Evolutionary conservation across 331 rosid genomes (phyloP), one percentile per base, ranked within the genome.

Genomic region (Malus hybrid): DNA sequence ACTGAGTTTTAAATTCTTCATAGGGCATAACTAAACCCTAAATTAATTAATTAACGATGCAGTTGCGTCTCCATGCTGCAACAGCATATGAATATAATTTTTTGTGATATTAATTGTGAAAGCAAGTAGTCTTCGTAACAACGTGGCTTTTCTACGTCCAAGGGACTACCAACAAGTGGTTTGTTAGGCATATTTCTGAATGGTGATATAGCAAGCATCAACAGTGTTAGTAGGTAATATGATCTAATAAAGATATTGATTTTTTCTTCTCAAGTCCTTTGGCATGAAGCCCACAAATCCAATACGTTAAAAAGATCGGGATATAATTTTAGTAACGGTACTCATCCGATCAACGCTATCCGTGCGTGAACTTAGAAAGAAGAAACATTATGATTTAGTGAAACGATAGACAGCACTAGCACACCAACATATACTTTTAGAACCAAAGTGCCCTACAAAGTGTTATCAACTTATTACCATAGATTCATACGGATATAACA

Each of bases 101-200:
- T n/a, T 9, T 54, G 19, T 14, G 1, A 29, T 10, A 52, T 64
- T 6, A 42, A 28, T 36, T 61, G 24, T 24, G 15, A 59, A 18
- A 57, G 42, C 36, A 65, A 33, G 44, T 74, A 10, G 34, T 9
- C 18, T 18, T 48, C 9, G 14, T 7, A 16, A 61, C 20, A 31
- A 86, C 85, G 89, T 86, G 89, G 87, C 86, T 7, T 80, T 68
- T 80, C 81, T 69, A 15, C 44, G 71, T 81, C 81, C 84, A 62
- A 33, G 59, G 50, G 80, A 76, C 50, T 72, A 27, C 75, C 80
- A 75, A 73, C 80, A 67, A 54, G 70, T 72, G 71, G 63, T 73
- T 65, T 80, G 84, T 84, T 85, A 82, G 90, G 90, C 67, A 28
- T 27, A 59, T 52, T 63, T 50, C 32, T 14, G 59, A 56, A 2